Evolutionary conservation across 805 yeast genomes (phyloP), one percentile per base, ranked within the genome.

Genomic region (Candida peoriensis): DNA sequence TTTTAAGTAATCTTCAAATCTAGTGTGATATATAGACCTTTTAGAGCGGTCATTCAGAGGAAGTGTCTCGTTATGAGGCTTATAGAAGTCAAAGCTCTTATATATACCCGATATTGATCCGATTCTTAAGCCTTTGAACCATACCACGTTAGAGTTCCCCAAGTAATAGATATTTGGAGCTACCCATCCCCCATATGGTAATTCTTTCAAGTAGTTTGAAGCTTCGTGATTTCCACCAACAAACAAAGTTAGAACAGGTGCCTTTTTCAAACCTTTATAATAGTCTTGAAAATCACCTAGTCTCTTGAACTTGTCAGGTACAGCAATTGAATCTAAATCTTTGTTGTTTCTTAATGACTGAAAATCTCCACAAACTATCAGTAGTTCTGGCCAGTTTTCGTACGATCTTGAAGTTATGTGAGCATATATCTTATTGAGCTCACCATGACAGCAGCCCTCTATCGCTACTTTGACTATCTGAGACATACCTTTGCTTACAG

Each of bases 141-240:
- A 77, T 2, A 93, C 61, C 2, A 77, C 76, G 12, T 88, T 86
- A 14, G 80, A 72, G 28, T 76, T 74, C 1, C 98, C 98, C 47
- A 93, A 52, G 53, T 77, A 93, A 57, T 81, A 93, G 11, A 93
- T 85, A 43, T 81, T 79, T 1, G 87, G 85, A 2, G 95, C 94
- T 2, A 84, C 89, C 85, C 90, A 93, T 1, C 98, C 98, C 10
- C 98, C 98, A 54, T 70, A 72, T 39, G 74, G 75, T 38, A 89
- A 60, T 46, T 83, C 87, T 41, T 72, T 64, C 42, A 93, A 53
- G 54, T 83, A 85, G 39, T 79, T 76, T 38, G 94, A 84, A 4
- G 93, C 78, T 54, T 93, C 98, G 52, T 93, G 98, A 58, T 93
- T 93, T 1, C 98, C 98, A 3, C 98, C 97, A 27, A 93, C 76